Evolutionary conservation across 2,329 filamentous ascomycete species (phyloP), one percentile per base, ranked within the genome.

Genomic region (Pseudogymnoascus sp.): DNA sequence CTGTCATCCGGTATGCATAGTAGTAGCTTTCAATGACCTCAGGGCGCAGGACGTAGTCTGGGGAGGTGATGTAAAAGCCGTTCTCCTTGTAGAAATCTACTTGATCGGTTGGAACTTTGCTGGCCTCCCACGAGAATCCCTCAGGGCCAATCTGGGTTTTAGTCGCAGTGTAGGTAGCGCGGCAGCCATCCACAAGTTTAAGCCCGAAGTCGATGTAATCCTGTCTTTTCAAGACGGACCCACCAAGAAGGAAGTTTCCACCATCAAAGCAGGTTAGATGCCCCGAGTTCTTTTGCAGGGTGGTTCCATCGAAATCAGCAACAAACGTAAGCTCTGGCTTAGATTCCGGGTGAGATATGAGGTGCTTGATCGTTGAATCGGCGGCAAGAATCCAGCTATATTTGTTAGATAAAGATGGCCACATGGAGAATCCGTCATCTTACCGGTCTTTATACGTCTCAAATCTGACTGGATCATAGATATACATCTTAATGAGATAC

Each of bases 401-500:
- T 1, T 67, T 73, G 68, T 89, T 54, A 54, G 47, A 54, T 35
- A 54, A 33, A 14, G 16, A 6, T 16, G n/a, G 6, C 9, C n/a
- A 33, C 9, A 33, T 16, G 43, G 18, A 14, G 16, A 20, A 33
- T 9, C 9, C 4, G 1, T 33, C 47, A 18, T 33, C 28, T 54
- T 54, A 54, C 47, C 47, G 84, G 65, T 92, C 86, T 68, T 80
- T 85, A 75, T 93, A 91, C 2, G 73, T 64, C 1, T 69, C 74
- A 68, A 89, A 95, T 2, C 84, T 79, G 5, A 72, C 67, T 0
- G 84, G 79, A 70, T 93, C 87, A 72, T 95, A 95, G 60, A 93
- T 74, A 68, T 86, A 95, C 89, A 94, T 93, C 78, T 96, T 96
- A 73, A 96, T 87, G 33, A 96, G 81, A 69, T 95, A 95, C 74